Conservation (phyloP, 176 grass and related monocot genomes). For the Triticum dicoccoides region DNA sequence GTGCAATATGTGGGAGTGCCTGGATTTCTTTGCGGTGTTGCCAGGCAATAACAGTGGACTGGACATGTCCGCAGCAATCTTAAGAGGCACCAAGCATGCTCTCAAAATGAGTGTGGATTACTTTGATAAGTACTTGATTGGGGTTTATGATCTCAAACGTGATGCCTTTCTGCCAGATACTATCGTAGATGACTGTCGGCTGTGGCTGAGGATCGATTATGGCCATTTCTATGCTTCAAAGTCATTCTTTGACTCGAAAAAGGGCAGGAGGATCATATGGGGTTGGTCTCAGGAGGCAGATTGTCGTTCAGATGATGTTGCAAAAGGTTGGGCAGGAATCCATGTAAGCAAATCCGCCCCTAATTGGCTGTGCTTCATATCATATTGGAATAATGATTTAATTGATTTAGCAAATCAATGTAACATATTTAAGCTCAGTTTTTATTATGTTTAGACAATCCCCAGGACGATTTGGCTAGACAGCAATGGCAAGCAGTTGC, state of each 20-base stretch:
- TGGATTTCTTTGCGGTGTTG: conserved; percentile 58
- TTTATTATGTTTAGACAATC: conserved; percentile 34
- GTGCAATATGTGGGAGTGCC: conserved; percentile 91
- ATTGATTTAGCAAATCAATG: neutral
- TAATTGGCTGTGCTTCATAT: neutral
- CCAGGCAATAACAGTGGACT: conserved; percentile 39
- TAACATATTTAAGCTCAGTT: neutral
- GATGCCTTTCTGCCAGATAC: conserved; percentile 14
- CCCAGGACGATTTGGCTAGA: conserved; percentile 39
- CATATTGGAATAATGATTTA: neutral
- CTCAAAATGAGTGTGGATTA: conserved; percentile 65
- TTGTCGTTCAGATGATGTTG: neutral
- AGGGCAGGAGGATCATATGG: conserved; percentile 56
- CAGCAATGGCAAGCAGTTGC: neutral
- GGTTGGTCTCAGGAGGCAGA: conserved; percentile 74
- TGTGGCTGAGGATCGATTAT: conserved; percentile 58
- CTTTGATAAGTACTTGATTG: conserved; percentile 62
- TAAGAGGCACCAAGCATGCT: conserved; percentile 48
- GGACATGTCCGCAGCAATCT: conserved; percentile 38
- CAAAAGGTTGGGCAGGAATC: conserved; percentile 22
- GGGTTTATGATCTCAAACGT: conserved; percentile 37
- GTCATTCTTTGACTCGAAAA: neutral
- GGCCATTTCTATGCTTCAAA: conserved; percentile 18
- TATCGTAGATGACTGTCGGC: conserved; percentile 31
- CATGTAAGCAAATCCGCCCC: conserved; percentile 37